Base-by-base conservation (phyloP, 768 basidiomycete species). In the Mycena vulgaris region DNA sequence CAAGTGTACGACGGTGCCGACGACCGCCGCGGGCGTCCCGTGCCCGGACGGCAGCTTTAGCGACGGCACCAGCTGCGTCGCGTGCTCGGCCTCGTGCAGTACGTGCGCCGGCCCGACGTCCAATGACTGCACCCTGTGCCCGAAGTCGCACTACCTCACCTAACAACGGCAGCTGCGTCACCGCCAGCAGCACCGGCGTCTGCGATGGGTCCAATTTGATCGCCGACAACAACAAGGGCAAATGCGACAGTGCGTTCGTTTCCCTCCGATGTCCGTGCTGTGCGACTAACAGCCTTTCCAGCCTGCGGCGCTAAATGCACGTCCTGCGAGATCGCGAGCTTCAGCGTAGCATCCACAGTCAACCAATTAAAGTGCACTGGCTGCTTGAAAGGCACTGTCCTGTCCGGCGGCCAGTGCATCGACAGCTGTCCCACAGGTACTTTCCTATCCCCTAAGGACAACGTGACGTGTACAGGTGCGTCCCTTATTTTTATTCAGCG, bases 241-340 rank as follows among this genome's bases (percentile, higher is more conserved):
- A 90, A 74, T 97, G 95, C 76, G 94, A 96, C 75, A 88, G 95
- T 95, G 75, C 79, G 92, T 86, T 42, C 33, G 33, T 60, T 30
- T 63, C 8, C 31, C 40, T 55, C 63, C 21, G 25, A 57, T 21
- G 19, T n/a, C 58, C 17, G 19, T n/a, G 0, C 40, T 35, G 51
- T 25, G 25, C 55, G 45, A 61, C 33, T 57, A 63, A 61, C 27
- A 31, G 65, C 47, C 66, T 61, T 69, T 17, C 35, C 72, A 96
- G 94, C 88, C 63, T 96, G 96, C 77, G 95, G 95, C 10, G 84
- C 92, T 2, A 93, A 93, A 78, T 97, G 95, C 77, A 93, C 92
- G 11, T 84, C 89, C 3, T 97, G 95, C 82, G 82, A 85, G 63
- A 94, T 95, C 69, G 84, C 92, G 7, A 89, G 87, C 72, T 96